Evolutionary conservation across 768 basidiomycete species (phyloP).

Genomic region (Macrolepiota fuliginosa): DNA sequence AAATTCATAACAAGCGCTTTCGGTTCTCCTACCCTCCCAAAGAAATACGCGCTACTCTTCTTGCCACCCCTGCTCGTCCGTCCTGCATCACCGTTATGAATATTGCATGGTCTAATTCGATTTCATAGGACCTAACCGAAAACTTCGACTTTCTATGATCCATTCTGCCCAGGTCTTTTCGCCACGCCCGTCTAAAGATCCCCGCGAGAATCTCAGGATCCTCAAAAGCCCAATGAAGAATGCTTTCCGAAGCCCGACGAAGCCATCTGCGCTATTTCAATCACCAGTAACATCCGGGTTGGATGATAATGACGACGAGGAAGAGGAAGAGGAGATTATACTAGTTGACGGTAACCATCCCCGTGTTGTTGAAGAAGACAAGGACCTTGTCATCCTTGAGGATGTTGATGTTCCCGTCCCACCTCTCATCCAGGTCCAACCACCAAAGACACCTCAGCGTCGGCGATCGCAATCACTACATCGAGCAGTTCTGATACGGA

Average conservation of each 20-base stretch:
- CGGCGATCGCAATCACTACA: conserved; percentile 48
- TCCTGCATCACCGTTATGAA: conserved; percentile 16
- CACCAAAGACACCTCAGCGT: conserved; percentile 34
- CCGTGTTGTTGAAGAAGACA: conserved; percentile 66
- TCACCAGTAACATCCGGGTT: conserved; percentile 16
- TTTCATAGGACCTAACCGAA: conserved; percentile 34
- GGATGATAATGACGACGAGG: conserved; percentile 28
- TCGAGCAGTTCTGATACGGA: conserved; percentile 67
- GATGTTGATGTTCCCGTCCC: conserved; percentile 42
- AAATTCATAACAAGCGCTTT: conserved; percentile 69
- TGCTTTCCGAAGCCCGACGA: conserved; percentile 30
- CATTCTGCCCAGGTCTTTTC: conserved; percentile 72
- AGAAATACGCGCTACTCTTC: conserved; percentile 52
- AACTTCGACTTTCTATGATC: conserved; percentile 74
- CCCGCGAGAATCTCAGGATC: conserved; percentile 60
- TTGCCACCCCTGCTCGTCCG: conserved; percentile 49
- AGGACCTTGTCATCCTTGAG: conserved; percentile 71
- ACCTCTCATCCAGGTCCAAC: conserved; percentile 19
- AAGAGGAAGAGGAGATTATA: conserved; percentile 49
- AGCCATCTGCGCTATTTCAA: conserved; percentile 22
- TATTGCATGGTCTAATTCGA: conserved; percentile 2
- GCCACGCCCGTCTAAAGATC: conserved; percentile 57
- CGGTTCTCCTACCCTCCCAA: conserved; percentile 76
- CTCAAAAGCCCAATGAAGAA: conserved; percentile 57
- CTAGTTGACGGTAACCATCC: conserved; percentile 67